Conservation (phyloP, 2,329 filamentous ascomycete species). For the Aureobasidium sp. region DNA sequence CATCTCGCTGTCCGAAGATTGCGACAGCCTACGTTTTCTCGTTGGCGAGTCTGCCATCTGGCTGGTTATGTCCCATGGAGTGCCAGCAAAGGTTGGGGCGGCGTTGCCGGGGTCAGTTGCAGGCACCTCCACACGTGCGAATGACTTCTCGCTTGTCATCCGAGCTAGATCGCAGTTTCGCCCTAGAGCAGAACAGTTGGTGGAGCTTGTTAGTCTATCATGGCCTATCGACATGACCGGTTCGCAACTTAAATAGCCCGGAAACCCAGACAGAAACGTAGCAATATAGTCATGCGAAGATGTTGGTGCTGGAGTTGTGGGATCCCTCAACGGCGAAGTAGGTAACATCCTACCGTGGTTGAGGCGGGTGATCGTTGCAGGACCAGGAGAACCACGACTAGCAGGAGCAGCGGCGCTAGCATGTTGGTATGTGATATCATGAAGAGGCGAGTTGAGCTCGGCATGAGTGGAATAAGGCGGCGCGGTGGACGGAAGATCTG, state of each 20-base stretch:
- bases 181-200: too few species aligned
- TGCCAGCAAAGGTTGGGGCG: not conserved
- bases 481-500: not conserved
- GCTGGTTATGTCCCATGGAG: not conserved
- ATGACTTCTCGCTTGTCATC: too few species aligned
- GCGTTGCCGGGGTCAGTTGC: not conserved
- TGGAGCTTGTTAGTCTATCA: too few species aligned
- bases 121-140: not conserved
- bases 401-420: not conserved
- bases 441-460: not conserved
- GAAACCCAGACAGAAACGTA: not conserved
- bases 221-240: not conserved
- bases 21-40: not conserved
- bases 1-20: not conserved
- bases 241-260: not conserved
- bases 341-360: too few species aligned
- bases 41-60: not conserved
- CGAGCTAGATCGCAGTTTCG: too few species aligned
- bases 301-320: not conserved
- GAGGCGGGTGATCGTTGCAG: not conserved
- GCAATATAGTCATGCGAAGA: not conserved
- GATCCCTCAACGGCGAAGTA: not conserved
- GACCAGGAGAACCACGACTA: not conserved
- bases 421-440: not conserved
- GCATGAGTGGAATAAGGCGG: not conserved